These are phyloP conservation scores for Hypholoma sublateritium DNA, from an alignment of 768 basidiomycete genomes.

Conservation along the genomic window DNA sequence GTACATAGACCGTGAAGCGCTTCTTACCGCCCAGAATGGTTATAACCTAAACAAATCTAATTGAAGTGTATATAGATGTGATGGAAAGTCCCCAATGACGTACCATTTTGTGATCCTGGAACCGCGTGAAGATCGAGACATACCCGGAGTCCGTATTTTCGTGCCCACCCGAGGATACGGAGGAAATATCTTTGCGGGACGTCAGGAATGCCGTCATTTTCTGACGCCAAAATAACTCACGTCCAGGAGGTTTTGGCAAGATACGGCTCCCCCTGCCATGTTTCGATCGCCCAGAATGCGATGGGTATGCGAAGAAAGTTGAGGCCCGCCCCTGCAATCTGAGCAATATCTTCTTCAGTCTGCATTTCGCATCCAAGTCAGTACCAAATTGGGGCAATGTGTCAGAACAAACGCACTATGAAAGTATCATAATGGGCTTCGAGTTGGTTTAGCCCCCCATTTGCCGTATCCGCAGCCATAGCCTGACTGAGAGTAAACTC, in stretches of 20 bases:
- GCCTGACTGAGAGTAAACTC: slow-evolving; percentile 69
- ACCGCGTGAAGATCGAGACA: slow-evolving; percentile 78
- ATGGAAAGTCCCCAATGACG: slow-evolving; percentile 4
- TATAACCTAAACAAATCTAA: slow-evolving; percentile 38
- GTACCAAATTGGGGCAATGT: not conserved
- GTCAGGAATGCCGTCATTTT: not conserved
- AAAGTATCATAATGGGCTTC: slow-evolving; percentile 80
- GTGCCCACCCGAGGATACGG: slow-evolving; percentile 74
- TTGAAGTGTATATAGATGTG: not conserved
- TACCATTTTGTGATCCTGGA: slow-evolving; percentile 79
- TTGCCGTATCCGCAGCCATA: slow-evolving; percentile 60
- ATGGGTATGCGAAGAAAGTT: slow-evolving; percentile 84
- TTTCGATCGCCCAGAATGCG: slow-evolving; percentile 86
- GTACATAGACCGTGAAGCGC: not conserved
- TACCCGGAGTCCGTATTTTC: slow-evolving; percentile 89
- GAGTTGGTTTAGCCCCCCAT: slow-evolving; percentile 60
- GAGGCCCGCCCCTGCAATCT: slow-evolving; percentile 81
- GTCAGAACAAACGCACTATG: slow-evolving; percentile 50
- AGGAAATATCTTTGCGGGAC: slow-evolving; percentile 59
- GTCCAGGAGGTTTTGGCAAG: slow-evolving; percentile 74
- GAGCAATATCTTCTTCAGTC: slow-evolving; percentile 86
- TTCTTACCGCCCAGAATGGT: slow-evolving; percentile 55
- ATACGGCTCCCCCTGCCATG: slow-evolving; percentile 74
- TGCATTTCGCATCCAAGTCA: slow-evolving; percentile 23
- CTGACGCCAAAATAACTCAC: slow-evolving; percentile 29